Base-by-base conservation (phyloP, 768 basidiomycete species). In the Floccularia luteovirens region DNA sequence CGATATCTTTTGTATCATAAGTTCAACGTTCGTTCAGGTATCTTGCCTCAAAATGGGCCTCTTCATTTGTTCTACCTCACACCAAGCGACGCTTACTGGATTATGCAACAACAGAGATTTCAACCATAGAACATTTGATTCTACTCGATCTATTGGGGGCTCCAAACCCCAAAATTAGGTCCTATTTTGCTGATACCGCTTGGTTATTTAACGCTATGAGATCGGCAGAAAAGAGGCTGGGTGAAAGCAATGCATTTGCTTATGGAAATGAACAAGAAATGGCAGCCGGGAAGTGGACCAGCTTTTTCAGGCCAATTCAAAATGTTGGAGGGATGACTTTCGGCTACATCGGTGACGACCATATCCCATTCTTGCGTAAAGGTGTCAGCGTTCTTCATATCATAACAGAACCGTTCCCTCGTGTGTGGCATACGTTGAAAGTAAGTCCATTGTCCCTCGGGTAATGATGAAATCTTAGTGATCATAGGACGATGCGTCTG, bases 131-230 rank as follows among this genome's bases (percentile, higher is more conserved):
- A 49, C 88, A 93, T 55, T 67, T 99, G 36, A 80, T 99, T 51
- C 75, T 99, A 2, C 75, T 99, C 20, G 96, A 99, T 57, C 77
- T 99, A 2, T 69, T 99, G 13, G 96, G 96, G 19, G 77, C 89
- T 5, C 62, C 73, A 2, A 60, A 75, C 38, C 92, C 96, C 2
- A 59, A 53, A 10, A 82, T 99, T 36, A 77, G 75, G 28, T 90
- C 86, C 4, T 96, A 79, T 52, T 98, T 78, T 60, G 61, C 76
- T 4, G 79, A 91, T 40, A 99, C 96, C 1, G 90, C 83, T 4
- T 98, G 96, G 96, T 65, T 99, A 28, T 93, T 89, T 54, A 85
- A 90, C 57, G 70, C 76, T 3, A 66, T 99, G 57, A 65, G 64
- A 3, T 72, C 72, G 31, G 77, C 74, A n/a, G 94, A 99, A 55